A percentile compares a stretch with the other conserved stretches of the same genome.
phyloP scores from a whole-genome alignment of 176 grass and related monocot genomes.

The Phoenix roebelenii region DNA sequence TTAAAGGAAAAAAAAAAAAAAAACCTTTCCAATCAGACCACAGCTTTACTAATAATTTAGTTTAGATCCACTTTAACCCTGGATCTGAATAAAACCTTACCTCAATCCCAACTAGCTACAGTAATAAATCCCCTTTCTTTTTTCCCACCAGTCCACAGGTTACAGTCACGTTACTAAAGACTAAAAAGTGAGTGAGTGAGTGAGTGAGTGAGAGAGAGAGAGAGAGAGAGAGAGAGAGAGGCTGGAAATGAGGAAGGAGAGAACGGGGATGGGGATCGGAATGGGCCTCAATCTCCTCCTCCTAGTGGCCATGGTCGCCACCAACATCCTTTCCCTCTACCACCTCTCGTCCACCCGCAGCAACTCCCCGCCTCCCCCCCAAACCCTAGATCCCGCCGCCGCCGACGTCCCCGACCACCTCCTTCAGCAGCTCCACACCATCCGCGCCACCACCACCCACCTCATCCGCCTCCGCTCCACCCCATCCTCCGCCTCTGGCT shows the following conservation, averaged over 20 bases:
- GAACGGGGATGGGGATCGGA: constrained; percentile 28
- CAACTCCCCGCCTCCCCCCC: constrained; percentile 14
- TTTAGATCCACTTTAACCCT: too few species aligned
- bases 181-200: too few species aligned
- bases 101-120: too few species aligned
- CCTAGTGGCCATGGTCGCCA: constrained; percentile 77
- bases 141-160: too few species aligned
- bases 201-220: too few species aligned
- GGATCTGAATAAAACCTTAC: too few species aligned
- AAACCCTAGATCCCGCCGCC: background rate
- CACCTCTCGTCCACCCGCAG: constrained; percentile 57
- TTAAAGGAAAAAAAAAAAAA: too few species aligned
- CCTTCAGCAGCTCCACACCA: constrained; percentile 71
- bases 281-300: constrained; percentile 57
- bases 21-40: too few species aligned
- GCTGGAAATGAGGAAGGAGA: constrained; percentile 23
- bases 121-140: too few species aligned
- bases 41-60: too few species aligned
- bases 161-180: too few species aligned
- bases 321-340: constrained; percentile 90
- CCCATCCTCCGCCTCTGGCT: background rate
- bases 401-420: constrained; percentile 23
- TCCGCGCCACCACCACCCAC: constrained; percentile 69
- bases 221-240: background rate
- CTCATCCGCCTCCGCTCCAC: constrained; percentile 56